Conservation (phyloP, 2,329 filamentous ascomycete species). For the Fusarium liriodendri region DNA sequence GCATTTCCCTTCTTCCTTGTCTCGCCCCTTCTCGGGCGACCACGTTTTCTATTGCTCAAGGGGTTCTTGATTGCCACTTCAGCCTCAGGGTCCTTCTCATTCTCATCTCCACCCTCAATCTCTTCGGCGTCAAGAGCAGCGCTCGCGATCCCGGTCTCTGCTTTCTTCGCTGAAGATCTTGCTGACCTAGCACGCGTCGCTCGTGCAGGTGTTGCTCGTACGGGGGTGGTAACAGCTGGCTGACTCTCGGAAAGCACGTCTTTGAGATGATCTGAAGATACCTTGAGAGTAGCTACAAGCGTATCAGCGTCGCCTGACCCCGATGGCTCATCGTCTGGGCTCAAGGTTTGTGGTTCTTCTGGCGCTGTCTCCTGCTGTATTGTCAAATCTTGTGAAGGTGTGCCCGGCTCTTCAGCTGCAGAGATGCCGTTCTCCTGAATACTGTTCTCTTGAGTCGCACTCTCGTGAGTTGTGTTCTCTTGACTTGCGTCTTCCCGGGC, state of each 20-base stretch:
- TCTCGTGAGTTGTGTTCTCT: background rate
- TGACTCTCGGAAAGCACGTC: background rate
- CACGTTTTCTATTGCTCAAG: conserved; percentile 43
- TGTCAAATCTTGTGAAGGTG: background rate
- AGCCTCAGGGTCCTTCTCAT: background rate
- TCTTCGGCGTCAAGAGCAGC: conserved; percentile 1
- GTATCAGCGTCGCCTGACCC: background rate
- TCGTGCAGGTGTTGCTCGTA: conserved; percentile 21
- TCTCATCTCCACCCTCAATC: background rate
- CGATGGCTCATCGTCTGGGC: background rate
- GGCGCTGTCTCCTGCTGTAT: background rate
- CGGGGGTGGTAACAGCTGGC: conserved; percentile 6
- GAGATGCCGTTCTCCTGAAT: background rate
- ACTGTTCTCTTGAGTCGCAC: background rate
- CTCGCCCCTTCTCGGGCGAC: conserved; percentile 34
- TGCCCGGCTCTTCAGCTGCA: background rate
- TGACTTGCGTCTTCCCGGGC: background rate
- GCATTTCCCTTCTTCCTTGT: conserved; percentile 17
- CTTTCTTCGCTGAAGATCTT: conserved; percentile 25
- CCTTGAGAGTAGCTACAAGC: conserved; percentile 23
- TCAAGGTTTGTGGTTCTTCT: background rate
- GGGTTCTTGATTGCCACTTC: conserved; percentile 1
- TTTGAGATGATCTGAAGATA: conserved; percentile 15
- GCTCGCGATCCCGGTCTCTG: background rate
- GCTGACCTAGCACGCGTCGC: conserved; percentile 14